phyloP scores from a whole-genome alignment of 192 early-diverging fungal genomes.

The Backusella westeae region DNA sequence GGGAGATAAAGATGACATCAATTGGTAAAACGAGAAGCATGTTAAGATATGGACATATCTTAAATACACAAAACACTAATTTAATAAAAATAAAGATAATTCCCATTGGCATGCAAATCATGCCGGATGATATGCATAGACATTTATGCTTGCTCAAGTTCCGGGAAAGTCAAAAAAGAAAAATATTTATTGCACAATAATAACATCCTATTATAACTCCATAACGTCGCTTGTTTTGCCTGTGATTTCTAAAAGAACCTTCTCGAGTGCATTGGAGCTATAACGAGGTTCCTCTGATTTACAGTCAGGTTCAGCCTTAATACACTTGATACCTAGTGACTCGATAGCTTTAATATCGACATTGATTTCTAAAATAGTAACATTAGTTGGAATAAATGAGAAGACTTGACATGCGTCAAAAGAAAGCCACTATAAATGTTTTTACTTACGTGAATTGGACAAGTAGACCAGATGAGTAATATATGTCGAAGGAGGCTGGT shows the following conservation, averaged over 20 bases:
- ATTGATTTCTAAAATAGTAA: constrained; percentile 16
- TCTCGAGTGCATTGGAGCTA: not conserved
- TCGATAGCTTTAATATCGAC: constrained; percentile 46
- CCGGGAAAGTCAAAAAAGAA: not conserved
- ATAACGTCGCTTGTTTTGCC: not conserved
- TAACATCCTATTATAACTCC: not conserved
- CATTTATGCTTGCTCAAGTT: not conserved
- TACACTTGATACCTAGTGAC: constrained; percentile 47
- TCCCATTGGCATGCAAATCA: not conserved
- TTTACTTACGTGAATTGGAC: constrained; percentile 44
- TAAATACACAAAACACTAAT: not conserved
- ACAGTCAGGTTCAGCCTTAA: constrained; percentile 16
- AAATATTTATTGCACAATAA: not conserved
- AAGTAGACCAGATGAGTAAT: constrained; percentile 54
- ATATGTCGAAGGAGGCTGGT: constrained; percentile 28
- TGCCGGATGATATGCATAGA: not conserved
- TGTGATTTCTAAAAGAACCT: constrained; percentile 1
- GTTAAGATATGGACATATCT: not conserved
- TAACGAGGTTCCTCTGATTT: constrained; percentile 13
- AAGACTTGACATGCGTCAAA: not conserved
- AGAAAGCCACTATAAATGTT: not conserved
- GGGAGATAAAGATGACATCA: not conserved
- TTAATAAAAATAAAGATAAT: too few relatives aligned
- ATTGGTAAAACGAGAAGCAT: not conserved
- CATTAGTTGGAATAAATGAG: not conserved